Base-by-base conservation (phyloP, 1,284 basidiomycete genomes). In the Phellopilus nigrolimitatus region DNA sequence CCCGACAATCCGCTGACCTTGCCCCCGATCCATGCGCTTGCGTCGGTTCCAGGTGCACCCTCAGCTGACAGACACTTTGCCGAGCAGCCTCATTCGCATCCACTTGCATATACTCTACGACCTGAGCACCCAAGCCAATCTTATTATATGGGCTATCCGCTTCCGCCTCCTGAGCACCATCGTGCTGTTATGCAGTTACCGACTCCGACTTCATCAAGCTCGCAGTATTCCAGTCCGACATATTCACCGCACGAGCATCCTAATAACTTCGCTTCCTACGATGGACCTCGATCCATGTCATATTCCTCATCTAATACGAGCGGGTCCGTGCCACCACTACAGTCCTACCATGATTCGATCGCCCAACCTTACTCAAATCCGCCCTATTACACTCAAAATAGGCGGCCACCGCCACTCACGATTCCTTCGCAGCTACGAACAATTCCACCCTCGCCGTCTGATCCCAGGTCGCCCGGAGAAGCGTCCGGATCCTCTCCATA, bases 321-420 rank as follows among this genome's bases (percentile, higher is more conserved):
- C 25, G 34, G 36, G n/a, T 28, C 46, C 12, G 25, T 30, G 36
- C 10, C 36, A 40, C 36, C 46, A 12, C 27, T 15, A 13, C 46
- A 39, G 13, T 10, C 37, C 27, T 48, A 48, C 25, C 45, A n/a
- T 17, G 10, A 8, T 22, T 17, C 45, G n/a, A 8, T 9, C 19
- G 12, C 17, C 8, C 45, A 19, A 12, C 33, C 21, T 36, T 47
- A 33, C 25, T 9, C 34, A 22, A 5, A 70, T 70, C 38, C 67
- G 64, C 54, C 60, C 66, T n/a, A 47, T 54, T 47, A 17, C 64
- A 30, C 55, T 58, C 42, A 46, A 38, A 31, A 62, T 49, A 46
- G 43, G 25, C 49, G 17, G n/a, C 28, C 60, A 42, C 38, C 58
- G 56, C 51, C 64, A 49, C 67, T 68, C 56, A 34, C 68, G 59